These are phyloP conservation scores for Coemansia asiatica DNA, from an alignment of 192 early-diverging fungal genomes.

Conservation along the genomic window DNA sequence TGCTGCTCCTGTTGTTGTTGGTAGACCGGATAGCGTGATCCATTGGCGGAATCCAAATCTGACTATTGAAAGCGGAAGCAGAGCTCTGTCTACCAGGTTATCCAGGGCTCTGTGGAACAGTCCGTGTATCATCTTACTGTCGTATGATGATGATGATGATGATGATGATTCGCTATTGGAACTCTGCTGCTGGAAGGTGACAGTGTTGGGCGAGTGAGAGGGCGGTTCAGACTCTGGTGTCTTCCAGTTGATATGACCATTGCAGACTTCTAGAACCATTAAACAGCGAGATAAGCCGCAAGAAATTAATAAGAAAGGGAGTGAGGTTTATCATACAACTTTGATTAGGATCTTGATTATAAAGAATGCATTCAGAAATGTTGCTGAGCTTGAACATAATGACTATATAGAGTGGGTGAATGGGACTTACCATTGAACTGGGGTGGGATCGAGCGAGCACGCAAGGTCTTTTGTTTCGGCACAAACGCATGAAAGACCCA, in stretches of 20 bases:
- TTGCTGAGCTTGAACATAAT: no score
- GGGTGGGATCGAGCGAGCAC: neutral
- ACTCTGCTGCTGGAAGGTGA: neutral
- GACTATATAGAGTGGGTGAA: no score
- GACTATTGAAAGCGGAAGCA: slow-evolving; percentile 47
- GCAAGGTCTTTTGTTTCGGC: neutral
- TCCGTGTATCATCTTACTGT: slow-evolving; percentile 3
- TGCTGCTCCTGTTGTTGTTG: neutral
- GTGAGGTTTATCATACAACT: no score
- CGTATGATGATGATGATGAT: neutral
- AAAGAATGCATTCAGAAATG: no score
- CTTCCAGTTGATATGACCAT: slow-evolving; percentile 5
- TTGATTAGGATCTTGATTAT: no score
- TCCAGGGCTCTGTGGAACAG: slow-evolving; percentile 38
- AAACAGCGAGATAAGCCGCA: neutral
- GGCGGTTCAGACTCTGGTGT: neutral
- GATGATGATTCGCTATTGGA: neutral
- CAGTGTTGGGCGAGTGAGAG: neutral
- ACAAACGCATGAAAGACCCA: slow-evolving; percentile 25
- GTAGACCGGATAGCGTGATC: slow-evolving; percentile 27
- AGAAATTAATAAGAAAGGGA: no score
- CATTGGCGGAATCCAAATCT: slow-evolving; percentile 50
- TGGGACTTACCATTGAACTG: neutral
- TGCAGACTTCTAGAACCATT: neutral
- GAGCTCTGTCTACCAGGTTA: slow-evolving; percentile 43